Evolutionary conservation across 2,329 filamentous ascomycete genomes (phyloP).

Genomic region (Leptographium wingfieldii): DNA sequence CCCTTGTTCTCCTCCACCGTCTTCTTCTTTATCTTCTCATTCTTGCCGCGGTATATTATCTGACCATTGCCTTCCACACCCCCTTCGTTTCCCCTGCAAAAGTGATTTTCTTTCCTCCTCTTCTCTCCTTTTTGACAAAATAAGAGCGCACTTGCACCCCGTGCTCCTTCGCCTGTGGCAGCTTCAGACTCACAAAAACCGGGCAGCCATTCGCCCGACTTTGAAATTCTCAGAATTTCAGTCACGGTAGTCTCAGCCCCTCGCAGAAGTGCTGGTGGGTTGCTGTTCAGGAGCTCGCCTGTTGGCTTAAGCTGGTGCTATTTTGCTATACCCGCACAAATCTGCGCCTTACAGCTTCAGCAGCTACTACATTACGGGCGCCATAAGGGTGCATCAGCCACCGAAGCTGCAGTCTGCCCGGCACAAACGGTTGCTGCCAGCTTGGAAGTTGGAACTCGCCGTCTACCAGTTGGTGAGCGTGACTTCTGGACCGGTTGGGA

Average conservation of each 20-base stretch:
- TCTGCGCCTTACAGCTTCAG: not conserved
- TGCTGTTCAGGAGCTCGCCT: not conserved
- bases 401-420: no score
- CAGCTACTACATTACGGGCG: not conserved
- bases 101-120: not conserved
- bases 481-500: not conserved
- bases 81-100: not conserved
- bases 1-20: not conserved
- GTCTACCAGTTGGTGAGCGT: no score
- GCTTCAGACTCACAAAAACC: not conserved
- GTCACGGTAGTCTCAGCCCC: not conserved
- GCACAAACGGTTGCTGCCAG: no score
- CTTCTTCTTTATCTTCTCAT: not conserved
- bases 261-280: not conserved
- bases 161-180: not conserved
- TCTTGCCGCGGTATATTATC: slow-evolving; percentile 1
- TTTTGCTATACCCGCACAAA: not conserved
- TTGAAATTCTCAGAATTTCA: not conserved
- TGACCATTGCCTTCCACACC: not conserved
- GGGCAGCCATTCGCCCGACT: not conserved
- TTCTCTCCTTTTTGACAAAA: not conserved
- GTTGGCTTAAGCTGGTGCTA: not conserved
- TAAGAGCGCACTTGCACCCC: not conserved
- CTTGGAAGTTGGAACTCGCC: no score
- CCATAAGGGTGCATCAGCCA: not conserved